Percentiles rank a stretch among this genome's conserved stretches.
Conservation (phyloP, 2,329 filamentous ascomycete genomes). For the Seiridium unicorne region DNA sequence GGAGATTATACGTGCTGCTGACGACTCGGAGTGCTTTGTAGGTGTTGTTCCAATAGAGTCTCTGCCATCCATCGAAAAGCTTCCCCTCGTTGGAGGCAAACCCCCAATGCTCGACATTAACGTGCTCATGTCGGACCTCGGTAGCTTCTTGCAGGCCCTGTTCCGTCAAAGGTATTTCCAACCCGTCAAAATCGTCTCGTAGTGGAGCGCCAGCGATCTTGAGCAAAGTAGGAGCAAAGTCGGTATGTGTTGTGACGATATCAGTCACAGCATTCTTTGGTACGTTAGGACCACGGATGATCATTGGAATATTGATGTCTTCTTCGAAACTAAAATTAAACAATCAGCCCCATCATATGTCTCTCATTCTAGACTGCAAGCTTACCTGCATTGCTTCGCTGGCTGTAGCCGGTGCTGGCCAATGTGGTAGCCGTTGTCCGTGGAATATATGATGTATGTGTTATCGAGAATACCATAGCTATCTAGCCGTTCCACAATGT, state of each 20-base stretch:
- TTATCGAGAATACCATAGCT: constrained; percentile 37
- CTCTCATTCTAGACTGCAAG: neutral
- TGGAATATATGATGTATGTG: constrained; percentile 58
- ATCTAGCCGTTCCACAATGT: constrained; percentile 41
- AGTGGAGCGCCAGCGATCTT: constrained; percentile 38
- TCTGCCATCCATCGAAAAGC: constrained; percentile 22
- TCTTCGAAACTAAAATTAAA: constrained; percentile 53
- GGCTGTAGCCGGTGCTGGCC: constrained; percentile 57
- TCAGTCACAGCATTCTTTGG: constrained; percentile 35
- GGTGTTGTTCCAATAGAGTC: constrained; percentile 40
- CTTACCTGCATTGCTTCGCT: constrained; percentile 47
- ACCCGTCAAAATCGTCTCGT: constrained; percentile 55
- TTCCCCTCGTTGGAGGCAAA: constrained; percentile 29
- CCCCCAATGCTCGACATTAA: constrained; percentile 47
- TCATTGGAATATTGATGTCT: constrained; percentile 57
- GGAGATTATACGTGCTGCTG: constrained; percentile 45
- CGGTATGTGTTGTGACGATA: constrained; percentile 58
- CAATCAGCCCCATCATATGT: constrained; percentile 14
- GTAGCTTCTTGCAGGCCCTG: constrained; percentile 8
- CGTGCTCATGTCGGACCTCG: constrained; percentile 40
- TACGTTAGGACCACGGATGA: constrained; percentile 55
- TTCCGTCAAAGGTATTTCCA: constrained; percentile 39
- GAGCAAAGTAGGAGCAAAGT: constrained; percentile 61
- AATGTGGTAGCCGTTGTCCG: constrained; percentile 62
- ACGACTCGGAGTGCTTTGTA: constrained; percentile 54